A percentile compares a stretch with the other conserved stretches of the same genome.
Conservation (phyloP, 192 early-diverging fungal species). For the Polychytrium aggregatum region DNA sequence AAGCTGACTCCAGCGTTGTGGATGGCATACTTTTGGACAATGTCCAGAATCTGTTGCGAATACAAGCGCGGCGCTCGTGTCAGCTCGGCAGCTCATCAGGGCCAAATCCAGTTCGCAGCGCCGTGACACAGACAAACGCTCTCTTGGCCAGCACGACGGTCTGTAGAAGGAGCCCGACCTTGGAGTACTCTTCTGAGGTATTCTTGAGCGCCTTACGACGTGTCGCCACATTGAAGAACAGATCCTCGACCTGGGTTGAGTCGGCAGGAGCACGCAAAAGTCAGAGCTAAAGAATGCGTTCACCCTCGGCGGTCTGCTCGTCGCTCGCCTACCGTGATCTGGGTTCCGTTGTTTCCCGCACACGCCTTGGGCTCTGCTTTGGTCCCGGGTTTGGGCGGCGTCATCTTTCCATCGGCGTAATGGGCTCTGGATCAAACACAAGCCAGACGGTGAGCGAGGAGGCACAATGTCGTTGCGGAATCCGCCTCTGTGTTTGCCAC, state of each 20-base stretch:
- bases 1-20: constrained; percentile 79
- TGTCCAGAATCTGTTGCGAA: constrained; percentile 78
- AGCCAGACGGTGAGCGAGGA: no score
- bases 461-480: no score
- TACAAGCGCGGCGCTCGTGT: no score
- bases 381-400: constrained; percentile 60
- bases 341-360: constrained; percentile 92
- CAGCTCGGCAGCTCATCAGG: no score
- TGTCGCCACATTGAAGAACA: constrained; percentile 89
- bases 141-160: no score
- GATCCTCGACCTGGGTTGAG: constrained; percentile 63
- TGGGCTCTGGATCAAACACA: constrained; percentile 47
- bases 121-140: no score
- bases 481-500: no score
- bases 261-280: no score
- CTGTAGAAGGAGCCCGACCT: no score
- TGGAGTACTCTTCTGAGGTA: constrained; percentile 78
- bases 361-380: constrained; percentile 77
- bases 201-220: constrained; percentile 78
- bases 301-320: no score
- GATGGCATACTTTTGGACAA: constrained; percentile 85
- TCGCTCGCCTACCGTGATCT: constrained; percentile 75
- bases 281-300: no score
- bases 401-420: constrained; percentile 81
- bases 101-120: no score